Percentiles rank a stretch among this genome's conserved stretches.
Conservation (phyloP, 1,284 basidiomycete genomes). For the Flammula alnicola region DNA sequence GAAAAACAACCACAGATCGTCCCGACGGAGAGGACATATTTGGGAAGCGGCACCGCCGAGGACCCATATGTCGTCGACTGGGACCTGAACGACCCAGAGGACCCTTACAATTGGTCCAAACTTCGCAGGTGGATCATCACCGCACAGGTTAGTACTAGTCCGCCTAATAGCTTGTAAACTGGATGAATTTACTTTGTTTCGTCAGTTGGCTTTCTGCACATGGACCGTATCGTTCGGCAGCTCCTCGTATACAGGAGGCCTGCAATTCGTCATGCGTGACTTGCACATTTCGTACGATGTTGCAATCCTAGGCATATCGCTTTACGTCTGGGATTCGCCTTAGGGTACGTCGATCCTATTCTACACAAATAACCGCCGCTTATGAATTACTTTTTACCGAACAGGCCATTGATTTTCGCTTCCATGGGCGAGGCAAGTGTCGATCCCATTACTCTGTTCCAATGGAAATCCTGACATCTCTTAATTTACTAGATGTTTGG, state of each 20-base stretch:
- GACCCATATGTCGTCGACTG: conserved; percentile 64
- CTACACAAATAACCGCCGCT: conserved; percentile 1
- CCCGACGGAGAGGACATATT: conserved; percentile 27
- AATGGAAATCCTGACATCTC: background rate
- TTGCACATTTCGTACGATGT: conserved; percentile 56
- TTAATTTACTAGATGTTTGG: conserved; percentile 48
- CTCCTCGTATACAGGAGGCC: conserved; percentile 62
- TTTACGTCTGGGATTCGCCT: conserved; percentile 61
- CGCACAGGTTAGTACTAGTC: conserved; percentile 44
- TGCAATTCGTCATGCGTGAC: conserved; percentile 49
- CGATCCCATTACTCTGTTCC: conserved; percentile 5
- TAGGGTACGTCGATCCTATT: conserved; percentile 37
- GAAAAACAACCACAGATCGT: conserved; percentile 11
- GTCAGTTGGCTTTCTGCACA: conserved; percentile 51
- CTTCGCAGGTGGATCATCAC: conserved; percentile 58
- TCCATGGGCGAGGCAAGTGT: conserved; percentile 60
- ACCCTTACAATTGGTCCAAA: conserved; percentile 68
- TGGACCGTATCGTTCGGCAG: conserved; percentile 68
- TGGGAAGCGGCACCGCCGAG: conserved; percentile 49
- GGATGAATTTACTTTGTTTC: too few relatives aligned
- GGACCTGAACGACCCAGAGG: conserved; percentile 57
- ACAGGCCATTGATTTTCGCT: conserved; percentile 63
- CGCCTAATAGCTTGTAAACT: too few relatives aligned
- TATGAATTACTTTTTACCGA: conserved; percentile 7
- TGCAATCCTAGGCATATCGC: conserved; percentile 62